Evolutionary conservation across 2,329 filamentous ascomycete species (phyloP).

Genomic region (Monilinia fructicola): DNA sequence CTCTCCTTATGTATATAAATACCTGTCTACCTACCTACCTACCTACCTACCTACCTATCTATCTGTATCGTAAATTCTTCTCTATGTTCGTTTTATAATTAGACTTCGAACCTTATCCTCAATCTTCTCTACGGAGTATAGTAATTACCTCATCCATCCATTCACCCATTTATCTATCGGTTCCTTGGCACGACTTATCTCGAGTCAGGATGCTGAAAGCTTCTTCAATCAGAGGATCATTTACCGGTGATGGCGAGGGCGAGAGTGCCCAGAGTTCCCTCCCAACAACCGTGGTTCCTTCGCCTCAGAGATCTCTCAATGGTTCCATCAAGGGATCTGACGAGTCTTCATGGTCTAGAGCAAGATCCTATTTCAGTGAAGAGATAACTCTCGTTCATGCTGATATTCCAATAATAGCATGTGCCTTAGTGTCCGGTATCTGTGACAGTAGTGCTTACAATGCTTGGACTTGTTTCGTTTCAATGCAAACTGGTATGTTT

Average conservation of each 20-base stretch:
- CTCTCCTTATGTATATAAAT: too few relatives aligned
- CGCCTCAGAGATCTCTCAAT: constrained; percentile 23
- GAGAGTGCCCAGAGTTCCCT: not conserved
- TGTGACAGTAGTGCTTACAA: constrained; percentile 50
- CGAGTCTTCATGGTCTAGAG: not conserved
- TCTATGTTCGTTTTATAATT: not conserved
- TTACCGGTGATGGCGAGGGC: not conserved
- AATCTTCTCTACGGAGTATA: too few relatives aligned
- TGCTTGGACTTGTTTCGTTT: constrained; percentile 51
- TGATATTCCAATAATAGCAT: constrained; percentile 44
- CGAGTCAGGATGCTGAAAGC: not conserved
- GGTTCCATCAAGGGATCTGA: constrained; percentile 24
- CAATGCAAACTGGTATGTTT: constrained; percentile 51
- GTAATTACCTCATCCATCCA: not conserved
- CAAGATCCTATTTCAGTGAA: constrained; percentile 31
- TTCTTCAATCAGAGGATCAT: not conserved
- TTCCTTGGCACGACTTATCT: not conserved
- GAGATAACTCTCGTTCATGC: constrained; percentile 39
- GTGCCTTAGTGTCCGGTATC: constrained; percentile 48
- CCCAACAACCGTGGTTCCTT: constrained; percentile 19
- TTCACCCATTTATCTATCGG: not conserved
- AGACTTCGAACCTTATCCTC: not conserved
- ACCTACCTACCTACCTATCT: not conserved
- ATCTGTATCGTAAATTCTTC: not conserved
- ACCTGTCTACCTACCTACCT: too few relatives aligned